Conservation (phyloP, 768 basidiomycete genomes). For the Ephemerocybe angulata region DNA sequence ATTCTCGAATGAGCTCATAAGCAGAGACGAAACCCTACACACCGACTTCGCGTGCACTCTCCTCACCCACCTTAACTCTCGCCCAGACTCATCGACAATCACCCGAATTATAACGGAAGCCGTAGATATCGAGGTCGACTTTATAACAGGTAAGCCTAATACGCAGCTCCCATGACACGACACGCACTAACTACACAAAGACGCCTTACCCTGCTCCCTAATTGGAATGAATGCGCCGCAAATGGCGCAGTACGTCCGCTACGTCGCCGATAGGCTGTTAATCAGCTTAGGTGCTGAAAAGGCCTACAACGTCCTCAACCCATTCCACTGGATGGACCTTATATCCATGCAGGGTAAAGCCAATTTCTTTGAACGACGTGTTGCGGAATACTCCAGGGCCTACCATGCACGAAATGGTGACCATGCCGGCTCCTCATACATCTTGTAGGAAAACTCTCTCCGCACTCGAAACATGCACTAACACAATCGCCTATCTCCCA, state of each 20-base stretch:
- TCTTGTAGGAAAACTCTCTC: no score
- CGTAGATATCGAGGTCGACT: not conserved
- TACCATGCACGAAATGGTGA: no score
- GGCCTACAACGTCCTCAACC: not conserved
- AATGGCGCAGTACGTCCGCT: not conserved
- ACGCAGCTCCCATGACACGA: not conserved
- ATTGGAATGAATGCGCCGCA: not conserved
- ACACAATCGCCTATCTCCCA: no score
- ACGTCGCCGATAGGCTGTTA: not conserved
- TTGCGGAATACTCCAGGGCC: not conserved
- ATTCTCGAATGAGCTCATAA: slow-evolving; percentile 84
- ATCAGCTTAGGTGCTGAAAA: not conserved
- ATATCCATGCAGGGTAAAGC: not conserved
- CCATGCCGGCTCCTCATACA: no score
- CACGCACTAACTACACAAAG: not conserved
- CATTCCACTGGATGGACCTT: not conserved
- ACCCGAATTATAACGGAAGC: not conserved
- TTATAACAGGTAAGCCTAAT: not conserved
- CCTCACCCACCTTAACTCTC: slow-evolving; percentile 56
- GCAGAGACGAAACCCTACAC: slow-evolving; percentile 81
- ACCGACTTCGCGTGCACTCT: slow-evolving; percentile 81
- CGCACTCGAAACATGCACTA: no score
- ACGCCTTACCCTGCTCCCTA: not conserved
- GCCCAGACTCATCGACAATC: not conserved
- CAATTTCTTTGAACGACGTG: not conserved